Evolutionary conservation across 2,329 filamentous ascomycete genomes (phyloP), one percentile per base, ranked within the genome.

Genomic region (Arthrobotrys entomopaga): DNA sequence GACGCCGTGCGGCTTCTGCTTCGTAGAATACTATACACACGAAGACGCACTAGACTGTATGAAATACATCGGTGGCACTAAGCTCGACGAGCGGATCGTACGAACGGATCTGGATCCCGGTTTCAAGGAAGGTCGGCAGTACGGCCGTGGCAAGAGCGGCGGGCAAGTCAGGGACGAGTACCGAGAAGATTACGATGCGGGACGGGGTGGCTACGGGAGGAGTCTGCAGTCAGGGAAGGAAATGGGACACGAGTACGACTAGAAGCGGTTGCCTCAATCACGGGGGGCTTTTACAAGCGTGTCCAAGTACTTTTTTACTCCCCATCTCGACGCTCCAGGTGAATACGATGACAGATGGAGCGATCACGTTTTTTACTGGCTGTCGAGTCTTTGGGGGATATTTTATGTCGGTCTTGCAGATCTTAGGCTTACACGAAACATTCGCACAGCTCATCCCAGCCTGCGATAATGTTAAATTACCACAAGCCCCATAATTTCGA

Each of bases 21-120:
- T 99, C 81, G 95, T 99, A 80, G 95, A 99, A 83, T 99, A 99
- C 84, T 98, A 97, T 84, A 97, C 90, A 29, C 95, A 98, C 82
- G 90, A 97, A 81, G 95, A 99, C 82, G 95, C 95, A 7, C 86
- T 99, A 57, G 95, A 99, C 82, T 98, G 94, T 83, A 90, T 99
- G 89, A 99, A 98, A 83, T 99, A 98, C 81, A 90, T 99, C 79
- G 95, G 95, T 65, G 95, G 95, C 69, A 99, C 95, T 40, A 99
- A 99, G 84, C 87, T 99, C 52, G 95, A 99, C 82, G 95, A 99
- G 85, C 89, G 95, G 79, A 90, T 99, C 80, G 97, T 99, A 80
- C 87, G 95, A 73, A 97, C 94, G 22, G 95, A 99, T 83, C 83
- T 98, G 56, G 95, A 99, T 80, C 93, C 96, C 34, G 95, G 95